These are phyloP conservation scores for Paramyrothecium sp. DNA, from an alignment of 2,329 filamentous ascomycete species.

Conservation along the genomic window DNA sequence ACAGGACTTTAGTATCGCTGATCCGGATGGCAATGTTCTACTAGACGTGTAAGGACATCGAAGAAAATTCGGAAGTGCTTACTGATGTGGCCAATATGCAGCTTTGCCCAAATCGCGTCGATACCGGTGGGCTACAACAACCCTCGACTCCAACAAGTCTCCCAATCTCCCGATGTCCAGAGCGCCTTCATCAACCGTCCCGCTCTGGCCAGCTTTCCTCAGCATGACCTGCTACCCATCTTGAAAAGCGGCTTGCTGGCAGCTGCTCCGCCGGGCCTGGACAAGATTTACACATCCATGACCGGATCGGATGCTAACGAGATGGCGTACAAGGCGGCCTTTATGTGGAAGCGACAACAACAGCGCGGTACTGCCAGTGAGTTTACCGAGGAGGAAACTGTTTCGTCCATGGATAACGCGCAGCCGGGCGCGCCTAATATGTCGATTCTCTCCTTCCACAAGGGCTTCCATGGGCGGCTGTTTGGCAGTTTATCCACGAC, in stretches of 20 bases:
- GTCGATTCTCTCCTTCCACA: constrained; percentile 83
- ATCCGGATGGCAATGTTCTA: constrained; percentile 66
- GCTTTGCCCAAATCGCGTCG: constrained; percentile 85
- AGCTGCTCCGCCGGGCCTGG: constrained; percentile 75
- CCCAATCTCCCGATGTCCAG: constrained; percentile 73
- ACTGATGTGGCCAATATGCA: constrained; percentile 23
- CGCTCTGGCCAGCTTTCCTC: constrained; percentile 84
- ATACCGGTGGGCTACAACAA: constrained; percentile 93
- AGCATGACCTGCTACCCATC: constrained; percentile 75
- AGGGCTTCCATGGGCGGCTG: constrained; percentile 83
- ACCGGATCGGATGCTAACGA: constrained; percentile 90
- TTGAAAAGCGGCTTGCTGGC: constrained; percentile 75
- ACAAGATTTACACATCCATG: constrained; percentile 86
- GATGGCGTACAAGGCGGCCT: constrained; percentile 88
- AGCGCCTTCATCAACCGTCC: constrained; percentile 81
- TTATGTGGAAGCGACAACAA: constrained; percentile 81
- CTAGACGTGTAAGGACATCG: constrained; percentile 59
- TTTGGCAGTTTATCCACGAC: constrained; percentile 85
- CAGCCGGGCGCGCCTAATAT: constrained; percentile 70
- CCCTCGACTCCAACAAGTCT: constrained; percentile 65
- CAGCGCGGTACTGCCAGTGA: constrained; percentile 70
- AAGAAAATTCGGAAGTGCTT: neutral
- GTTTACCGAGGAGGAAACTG: constrained; percentile 74
- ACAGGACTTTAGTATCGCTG: constrained; percentile 45
- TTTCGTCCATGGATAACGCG: constrained; percentile 75